Base-by-base conservation (phyloP, 257 asterid genomes). In the Rubia yunnanensis region DNA sequence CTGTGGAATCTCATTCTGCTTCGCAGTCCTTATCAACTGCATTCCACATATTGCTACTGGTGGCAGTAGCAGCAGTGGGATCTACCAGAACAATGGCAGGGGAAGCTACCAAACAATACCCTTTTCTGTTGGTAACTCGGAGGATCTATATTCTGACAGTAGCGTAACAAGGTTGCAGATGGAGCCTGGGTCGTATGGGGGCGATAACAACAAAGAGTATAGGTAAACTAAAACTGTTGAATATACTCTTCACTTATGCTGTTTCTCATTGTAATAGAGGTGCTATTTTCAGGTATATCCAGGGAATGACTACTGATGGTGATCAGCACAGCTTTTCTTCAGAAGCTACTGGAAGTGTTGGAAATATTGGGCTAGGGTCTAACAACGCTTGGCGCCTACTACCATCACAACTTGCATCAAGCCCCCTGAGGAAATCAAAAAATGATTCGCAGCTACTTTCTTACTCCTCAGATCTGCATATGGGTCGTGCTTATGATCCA, bases 1-100 rank as follows among this genome's bases (percentile, higher is more conserved):
- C 84, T 89, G 98, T 92, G 98, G 98, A 92, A 92, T 84, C 96
- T 79, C 95, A 88, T 76, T 72, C 96, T 65, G 79, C 83, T 74
- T 74, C 91, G 76, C 98, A 83, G 84, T 76, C 98, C 52, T 62
- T 77, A 74, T 80, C 91, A 60, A 76, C 98, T 82, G 83, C 83
- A 71, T 78, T 72, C 72, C 96, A 3, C 88, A 82, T 79, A 46
- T 79, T 63, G 66, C 88, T 74, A 71, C 83, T 81, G 94, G 85
- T 70, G 73, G 80, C 72, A 70, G 82, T 74, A 79, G 64, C 75
- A 78, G 70, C 38, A 75, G 76, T 61, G 84, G 84, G 72, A 81
- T 69, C 82, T 78, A 63, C 79, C 83, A 74, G 67, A 78, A 75
- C 66, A 77, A 83, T 79, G 82, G 87, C 67, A 64, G 72, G 27